phyloP scores from a whole-genome alignment of 2,329 filamentous ascomycete species.

The Colletotrichum nymphaeae region DNA sequence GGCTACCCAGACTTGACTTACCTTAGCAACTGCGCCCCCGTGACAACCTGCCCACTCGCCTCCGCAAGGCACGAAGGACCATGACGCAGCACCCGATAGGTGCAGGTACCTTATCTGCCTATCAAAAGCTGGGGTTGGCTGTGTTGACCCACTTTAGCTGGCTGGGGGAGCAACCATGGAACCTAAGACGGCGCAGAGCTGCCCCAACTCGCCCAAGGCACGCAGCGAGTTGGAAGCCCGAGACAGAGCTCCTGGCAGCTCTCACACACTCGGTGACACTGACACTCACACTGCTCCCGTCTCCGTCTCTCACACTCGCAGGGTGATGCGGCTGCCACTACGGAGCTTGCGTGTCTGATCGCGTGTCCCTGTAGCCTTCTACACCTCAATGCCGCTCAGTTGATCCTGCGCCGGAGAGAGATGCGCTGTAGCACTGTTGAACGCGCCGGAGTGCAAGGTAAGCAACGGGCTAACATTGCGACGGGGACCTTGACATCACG shows the following conservation, averaged over 20 bases:
- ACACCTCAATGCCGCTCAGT: background rate
- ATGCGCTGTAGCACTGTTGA: background rate
- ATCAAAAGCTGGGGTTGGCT: conserved; percentile 9
- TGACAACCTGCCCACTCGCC: conserved; percentile 32
- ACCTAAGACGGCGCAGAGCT: background rate
- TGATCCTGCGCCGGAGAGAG: background rate
- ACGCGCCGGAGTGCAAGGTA: background rate
- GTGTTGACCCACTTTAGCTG: background rate
- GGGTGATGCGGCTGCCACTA: conserved; percentile 26
- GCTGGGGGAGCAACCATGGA: conserved; percentile 3
- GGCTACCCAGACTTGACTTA: background rate
- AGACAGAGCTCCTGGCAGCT: conserved; percentile 32
- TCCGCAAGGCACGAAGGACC: conserved; percentile 26
- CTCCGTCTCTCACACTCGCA: background rate
- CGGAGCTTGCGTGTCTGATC: conserved; percentile 36
- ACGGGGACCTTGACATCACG: background rate
- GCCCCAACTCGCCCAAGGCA: conserved; percentile 7
- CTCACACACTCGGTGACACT: conserved; percentile 27
- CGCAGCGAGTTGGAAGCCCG: conserved; percentile 13
- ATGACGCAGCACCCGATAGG: conserved; percentile 28
- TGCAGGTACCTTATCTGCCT: conserved; percentile 4
- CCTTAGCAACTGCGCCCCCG: conserved; percentile 10
- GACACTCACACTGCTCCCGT: conserved; percentile 10
- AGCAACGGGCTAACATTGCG: background rate
- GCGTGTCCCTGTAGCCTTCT: conserved; percentile 33